Evolutionary conservation across 2,329 filamentous ascomycete species (phyloP).

Genomic region (Venturia oleaginea): DNA sequence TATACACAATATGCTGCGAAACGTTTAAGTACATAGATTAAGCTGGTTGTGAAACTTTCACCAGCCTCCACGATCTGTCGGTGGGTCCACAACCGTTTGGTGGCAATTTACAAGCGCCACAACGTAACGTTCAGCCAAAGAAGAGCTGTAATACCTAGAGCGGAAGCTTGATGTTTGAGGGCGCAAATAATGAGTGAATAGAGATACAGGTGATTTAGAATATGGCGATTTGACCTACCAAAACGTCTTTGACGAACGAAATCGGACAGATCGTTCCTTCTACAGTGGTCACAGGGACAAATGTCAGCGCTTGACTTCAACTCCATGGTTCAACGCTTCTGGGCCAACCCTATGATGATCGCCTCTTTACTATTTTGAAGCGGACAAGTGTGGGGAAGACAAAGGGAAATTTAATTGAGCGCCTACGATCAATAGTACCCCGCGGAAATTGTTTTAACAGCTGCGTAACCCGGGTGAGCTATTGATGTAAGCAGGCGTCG

Average conservation of each 20-base stretch:
- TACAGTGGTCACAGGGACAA: conserved; percentile 26
- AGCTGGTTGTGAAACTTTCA: conserved; percentile 1
- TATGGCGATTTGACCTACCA: conserved; percentile 49
- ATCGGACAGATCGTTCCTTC: conserved; percentile 78
- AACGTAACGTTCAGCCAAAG: neutral
- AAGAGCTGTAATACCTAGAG: neutral
- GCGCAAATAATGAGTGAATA: neutral
- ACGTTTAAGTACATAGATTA: neutral
- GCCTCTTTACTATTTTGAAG: neutral
- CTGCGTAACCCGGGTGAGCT: neutral
- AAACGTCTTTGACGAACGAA: conserved; percentile 72
- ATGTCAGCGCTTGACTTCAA: neutral
- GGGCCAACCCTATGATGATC: neutral
- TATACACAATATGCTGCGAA: neutral
- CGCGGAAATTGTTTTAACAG: neutral
- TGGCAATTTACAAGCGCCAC: neutral
- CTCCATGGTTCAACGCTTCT: neutral
- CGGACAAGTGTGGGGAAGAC: neutral
- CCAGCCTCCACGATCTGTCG: conserved; percentile 2
- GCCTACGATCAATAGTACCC: neutral
- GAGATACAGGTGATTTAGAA: neutral
- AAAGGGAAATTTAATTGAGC: neutral
- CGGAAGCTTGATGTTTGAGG: neutral
- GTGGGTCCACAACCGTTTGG: neutral
- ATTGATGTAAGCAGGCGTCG: neutral